Evolutionary conservation across 768 basidiomycete genomes (phyloP), one percentile per base, ranked within the genome.

Genomic region (Pseudohyphozyma bogoriensis): DNA sequence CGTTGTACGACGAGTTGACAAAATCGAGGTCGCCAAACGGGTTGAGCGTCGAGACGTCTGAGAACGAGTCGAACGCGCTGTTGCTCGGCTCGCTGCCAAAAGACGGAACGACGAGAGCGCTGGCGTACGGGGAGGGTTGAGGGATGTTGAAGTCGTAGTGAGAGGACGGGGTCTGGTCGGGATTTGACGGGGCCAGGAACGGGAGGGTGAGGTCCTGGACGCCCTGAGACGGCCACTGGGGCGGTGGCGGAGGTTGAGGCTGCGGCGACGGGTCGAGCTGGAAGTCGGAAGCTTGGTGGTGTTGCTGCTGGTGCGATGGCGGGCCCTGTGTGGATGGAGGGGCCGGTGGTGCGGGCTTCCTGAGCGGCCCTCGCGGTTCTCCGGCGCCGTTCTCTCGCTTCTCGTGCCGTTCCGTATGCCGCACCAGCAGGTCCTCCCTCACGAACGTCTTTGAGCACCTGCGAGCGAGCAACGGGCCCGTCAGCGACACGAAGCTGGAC

Each of bases 361-460:
- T 22, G 40, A 20, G 4, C 40, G 40, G 9, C 40, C 20, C 20
- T 22, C 40, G 24, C 12, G 36, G 51, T 35, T 29, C 18, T 12
- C 22, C 45, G 52, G 18, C 9, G 7, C 50, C 6, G 35, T 32
- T 63, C 62, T 69, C 62, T 11, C 69, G 62, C 50, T 70, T 64
- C 33, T 62, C 64, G 53, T 70, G 69, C 0, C 68, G 60, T 32
- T 69, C 66, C 4, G 64, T 49, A 44, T 69, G 68, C 15, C 69
- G 59, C 22, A 65, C 56, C 52, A 70, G 60, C 8, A 70, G 56
- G 45, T 70, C 69, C 47, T 58, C 49, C 12, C 60, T 35, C 20
- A 64, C 68, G 39, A 64, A 64, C 29, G 57, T 59, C 44, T 64
- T 68, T 26, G 50, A 54, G 40, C 63, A 68, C n/a, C 66, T 59